Evolutionary conservation across 2,329 filamentous ascomycete genomes (phyloP), one percentile per base, ranked within the genome.

Genomic region (Shiraia sp.): DNA sequence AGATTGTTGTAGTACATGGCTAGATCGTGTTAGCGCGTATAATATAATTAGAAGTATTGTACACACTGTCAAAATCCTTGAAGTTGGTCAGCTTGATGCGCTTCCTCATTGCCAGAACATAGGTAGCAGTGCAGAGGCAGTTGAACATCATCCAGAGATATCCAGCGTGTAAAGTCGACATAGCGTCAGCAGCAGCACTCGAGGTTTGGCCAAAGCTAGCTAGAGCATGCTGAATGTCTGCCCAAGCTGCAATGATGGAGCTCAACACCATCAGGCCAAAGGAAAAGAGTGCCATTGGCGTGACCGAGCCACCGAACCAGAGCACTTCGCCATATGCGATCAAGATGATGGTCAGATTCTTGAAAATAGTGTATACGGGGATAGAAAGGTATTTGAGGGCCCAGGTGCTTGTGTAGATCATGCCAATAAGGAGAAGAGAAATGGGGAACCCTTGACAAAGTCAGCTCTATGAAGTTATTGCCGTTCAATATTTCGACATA

Each of bases 1-100:
- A 97, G 81, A 74, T 99, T 97, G 82, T 99, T 99, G 80, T 99
- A 99, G 77, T 93, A 97, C 93, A 97, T 99, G 65, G 91, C 92
- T 97, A 53, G 33, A 24, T 3, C n/a, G 1, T 24, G 31, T 60
- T 51, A 60, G 57, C 26, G 26, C 19, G 13, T 22, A 17, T 26
- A 29, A 19, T 13, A 12, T 27, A 6, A 28, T 55, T 41, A 60
- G 51, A 25, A 26, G 10, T 22, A 15, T 8, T 33, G 12, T 14
- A 45, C 92, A 75, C 80, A 96, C 92, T 96, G 72, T 99, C 93
- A 78, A 95, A 97, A 71, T 97, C 93, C 80, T 96, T 96, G 76
- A 99, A 97, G 79, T 96, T 96, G 78, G 95, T 96, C 74, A 95
- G 83, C 85, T 97, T 97, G 71, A 99, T 97, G 55, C 95, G 87